Evolutionary conservation across 164 flowering plant species (phyloP), one percentile per base, ranked within the genome.

Genomic region (Aristolochia fimbriata): DNA sequence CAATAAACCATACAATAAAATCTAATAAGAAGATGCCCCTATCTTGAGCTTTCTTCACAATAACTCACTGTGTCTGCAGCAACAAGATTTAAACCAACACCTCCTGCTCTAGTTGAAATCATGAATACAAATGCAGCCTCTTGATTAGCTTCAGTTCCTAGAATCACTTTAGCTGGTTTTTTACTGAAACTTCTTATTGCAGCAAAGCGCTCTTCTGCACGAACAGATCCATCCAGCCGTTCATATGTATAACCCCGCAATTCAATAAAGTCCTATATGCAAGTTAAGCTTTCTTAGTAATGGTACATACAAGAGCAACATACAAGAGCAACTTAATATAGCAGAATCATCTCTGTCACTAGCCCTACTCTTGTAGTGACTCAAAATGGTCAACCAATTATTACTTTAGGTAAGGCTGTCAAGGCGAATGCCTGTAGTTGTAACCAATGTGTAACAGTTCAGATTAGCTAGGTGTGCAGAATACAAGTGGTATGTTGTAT

Each of bases 121-220:
- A 91, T 58, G 70, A 91, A 88, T 60, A 91, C 82, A 79, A 85
- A 91, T 53, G 95, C 85, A 75, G 66, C 72, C 62, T 61, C 63
- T 52, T 69, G 67, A 51, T 73, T 69, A 62, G 64, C 51, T 51
- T 58, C 67, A 46, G 76, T 57, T 61, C 62, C 43, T 37, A 37
- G 8, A 37, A 23, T 43, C 14, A 58, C 76, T 52, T 66, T 62
- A 23, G 51, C 49, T 23, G 74, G 70, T 65, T 70, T 68, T 43
- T 61, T 54, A 59, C 96, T 86, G 74, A 89, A 92, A 69, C 81
- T 86, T 77, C 90, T 79, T 67, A 92, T 89, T 65, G 98, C 98
- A 67, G 96, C 85, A 82, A 92, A 92, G 0, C 98, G 89, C 76
- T 92, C 98, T 70, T 92, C 97, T 22, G 98, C 98, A 25, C 96